Evolutionary conservation across 352 stramenopile genomes (phyloP), one percentile per base, ranked within the genome.

Genomic region (Pythium vanterpoolii): DNA sequence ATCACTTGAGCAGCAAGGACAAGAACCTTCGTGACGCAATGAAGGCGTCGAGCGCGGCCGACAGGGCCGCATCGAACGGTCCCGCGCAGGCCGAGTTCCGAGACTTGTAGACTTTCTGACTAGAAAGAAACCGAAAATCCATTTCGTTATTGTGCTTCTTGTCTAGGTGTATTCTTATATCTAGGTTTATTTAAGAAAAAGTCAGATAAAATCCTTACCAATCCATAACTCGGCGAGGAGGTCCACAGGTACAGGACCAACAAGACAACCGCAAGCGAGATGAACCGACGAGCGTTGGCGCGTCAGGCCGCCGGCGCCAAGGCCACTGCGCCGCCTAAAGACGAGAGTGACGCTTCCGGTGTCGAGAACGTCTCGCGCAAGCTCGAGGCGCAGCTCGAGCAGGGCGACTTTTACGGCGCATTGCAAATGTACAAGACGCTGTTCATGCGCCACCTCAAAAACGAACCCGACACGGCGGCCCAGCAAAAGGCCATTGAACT

Each of bases 341-440:
- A 66, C 31, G 59, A 66, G 34, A 52, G 55, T 18, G 77, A 88
- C 33, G 48, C 66, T n/a, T 71, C 64, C 1, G 82, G 80, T 11
- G 74, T 90, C 44, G 80, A 89, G 48, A 93, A 91, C 50, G 85
- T 95, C 28, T 76, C 62, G 18, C 77, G 84, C 52, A 94, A 94
- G 53, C 69, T 96, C 23, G 73, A 90, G 60, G 64, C 64, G 53
- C 82, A 91, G 71, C 72, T 95, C 38, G 69, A 53, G 38, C 71
- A 77, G n/a, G 83, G 83, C 13, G 83, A 96, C 55, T 90, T 83
- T 57, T 96, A 96, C 67, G 83, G 86, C 50, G 87, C 87, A 53
- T 60, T 96, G 60, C 87, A 96, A 64, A 90, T 95, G 83, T 96
- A 96, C 78, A 93, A 94, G 78, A 94, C 85, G 62, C 73, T 96